Base-by-base conservation (phyloP, 306 rosid genomes). In the Luffa acutangula region DNA sequence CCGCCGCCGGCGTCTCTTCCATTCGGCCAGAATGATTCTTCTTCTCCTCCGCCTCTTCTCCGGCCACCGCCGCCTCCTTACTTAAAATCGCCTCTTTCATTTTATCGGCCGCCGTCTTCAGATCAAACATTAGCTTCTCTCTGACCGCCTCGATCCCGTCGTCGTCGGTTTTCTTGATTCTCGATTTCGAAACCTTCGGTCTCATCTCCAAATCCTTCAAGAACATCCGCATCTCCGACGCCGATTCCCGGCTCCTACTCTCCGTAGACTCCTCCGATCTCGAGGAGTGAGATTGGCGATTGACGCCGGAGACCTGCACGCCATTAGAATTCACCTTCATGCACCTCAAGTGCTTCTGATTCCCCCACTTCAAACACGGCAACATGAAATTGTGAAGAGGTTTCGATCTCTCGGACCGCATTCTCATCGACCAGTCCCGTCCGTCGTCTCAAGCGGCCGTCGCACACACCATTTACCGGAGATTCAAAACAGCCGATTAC, bases 341-440 rank as follows among this genome's bases (percentile, higher is more conserved):
- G 88, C 98, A 94, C 81, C 95, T 54, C 70, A 94, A 89, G 82
- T 83, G 62, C 83, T 84, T 92, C 84, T 91, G 98, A 85, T 13
- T 89, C 86, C 97, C 98, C 98, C 98, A 94, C 86, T 88, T 90
- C 86, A 91, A 81, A 78, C 87, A 89, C 41, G 98, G 93, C 79
- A 92, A 59, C 83, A 83, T 85, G 95, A 94, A 94, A 90, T 94
- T 92, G 90, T 94, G 98, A 60, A 92, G 93, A 78, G 89, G 87
- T 85, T 90, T 94, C 81, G 91, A 82, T 87, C 97, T 84, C 86
- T 88, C 93, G 12, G 90, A 84, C 49, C 87, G 92, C 86, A 83
- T 87, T 52, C 89, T 97, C 97, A 87, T 86, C 63, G 77, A 83
- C 70, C 57, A 33, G 63, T 72, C 42, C 51, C 57, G 49, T 66